These are phyloP conservation scores for Auricularia cornea DNA, from an alignment of 768 basidiomycete species.

Conservation along the genomic window DNA sequence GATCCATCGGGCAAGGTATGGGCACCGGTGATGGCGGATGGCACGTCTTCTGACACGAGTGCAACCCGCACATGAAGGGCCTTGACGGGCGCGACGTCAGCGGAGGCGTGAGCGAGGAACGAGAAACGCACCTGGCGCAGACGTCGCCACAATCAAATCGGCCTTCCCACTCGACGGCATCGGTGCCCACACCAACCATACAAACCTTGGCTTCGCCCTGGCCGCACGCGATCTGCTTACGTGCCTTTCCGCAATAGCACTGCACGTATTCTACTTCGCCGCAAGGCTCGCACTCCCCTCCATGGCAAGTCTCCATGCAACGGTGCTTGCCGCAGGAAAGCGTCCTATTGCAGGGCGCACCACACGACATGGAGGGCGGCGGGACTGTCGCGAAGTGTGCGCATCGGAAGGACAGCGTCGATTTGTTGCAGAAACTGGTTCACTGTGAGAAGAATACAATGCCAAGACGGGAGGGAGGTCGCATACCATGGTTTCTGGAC, in stretches of 20 bases:
- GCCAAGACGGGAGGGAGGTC: not conserved
- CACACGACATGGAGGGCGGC: constrained; percentile 27
- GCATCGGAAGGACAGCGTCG: constrained; percentile 51
- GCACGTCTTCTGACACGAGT: constrained; percentile 65
- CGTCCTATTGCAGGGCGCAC: constrained; percentile 28
- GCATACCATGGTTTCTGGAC: constrained; percentile 62
- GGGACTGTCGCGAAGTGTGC: constrained; percentile 27
- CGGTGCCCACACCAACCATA: constrained; percentile 27
- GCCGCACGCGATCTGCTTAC: constrained; percentile 56
- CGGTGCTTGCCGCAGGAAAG: constrained; percentile 70
- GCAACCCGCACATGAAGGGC: constrained; percentile 67
- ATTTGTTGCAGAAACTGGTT: constrained; percentile 42
- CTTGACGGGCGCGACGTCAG: constrained; percentile 29
- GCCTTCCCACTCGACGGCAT: constrained; percentile 55
- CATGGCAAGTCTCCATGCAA: constrained; percentile 67
- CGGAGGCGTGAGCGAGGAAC: too few species aligned
- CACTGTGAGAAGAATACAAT: not conserved
- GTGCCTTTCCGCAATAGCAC: constrained; percentile 79
- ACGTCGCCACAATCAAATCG: constrained; percentile 47
- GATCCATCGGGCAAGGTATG: constrained; percentile 65
- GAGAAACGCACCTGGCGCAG: constrained; percentile 51
- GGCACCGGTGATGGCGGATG: constrained; percentile 61
- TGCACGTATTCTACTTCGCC: constrained; percentile 37
- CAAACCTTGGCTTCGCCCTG: constrained; percentile 40
- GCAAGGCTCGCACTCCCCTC: constrained; percentile 66